phyloP scores from a whole-genome alignment of 2,329 filamentous ascomycete species.

The Colletotrichum sp. region DNA sequence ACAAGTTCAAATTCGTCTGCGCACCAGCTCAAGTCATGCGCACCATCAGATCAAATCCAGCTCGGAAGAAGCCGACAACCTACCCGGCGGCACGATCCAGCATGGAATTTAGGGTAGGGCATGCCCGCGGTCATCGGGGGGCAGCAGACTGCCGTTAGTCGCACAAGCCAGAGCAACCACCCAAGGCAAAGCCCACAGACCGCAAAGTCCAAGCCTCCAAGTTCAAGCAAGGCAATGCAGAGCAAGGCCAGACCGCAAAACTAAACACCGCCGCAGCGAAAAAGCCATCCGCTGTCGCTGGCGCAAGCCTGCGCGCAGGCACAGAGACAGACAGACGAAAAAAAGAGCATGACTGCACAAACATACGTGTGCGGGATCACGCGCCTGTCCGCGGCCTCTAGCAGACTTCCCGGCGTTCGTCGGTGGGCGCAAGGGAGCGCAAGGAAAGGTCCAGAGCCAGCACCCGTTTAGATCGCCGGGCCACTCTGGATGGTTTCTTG shows the following conservation, averaged over 20 bases:
- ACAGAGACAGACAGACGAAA: neutral
- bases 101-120: neutral
- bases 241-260: neutral
- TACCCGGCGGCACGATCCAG: neutral
- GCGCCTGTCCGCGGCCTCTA: neutral
- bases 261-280: neutral
- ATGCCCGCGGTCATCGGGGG: neutral
- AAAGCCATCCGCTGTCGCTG: neutral
- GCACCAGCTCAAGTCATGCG: neutral
- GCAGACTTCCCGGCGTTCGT: neutral
- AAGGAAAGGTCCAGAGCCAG: neutral
- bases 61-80: neutral
- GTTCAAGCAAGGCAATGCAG: neutral
- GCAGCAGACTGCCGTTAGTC: neutral
- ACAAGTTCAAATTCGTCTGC: neutral
- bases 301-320: neutral
- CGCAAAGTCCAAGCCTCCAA: neutral
- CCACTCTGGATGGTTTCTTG: neutral
- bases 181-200: neutral
- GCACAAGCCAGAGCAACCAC: neutral
- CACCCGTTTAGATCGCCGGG: neutral
- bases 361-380: neutral
- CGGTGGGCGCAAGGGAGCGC: neutral
- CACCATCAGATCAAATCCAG: neutral
- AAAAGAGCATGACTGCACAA: neutral